These are phyloP conservation scores for Populus davidiana DNA, from an alignment of 345 rosid species.

Conservation along the genomic window DNA sequence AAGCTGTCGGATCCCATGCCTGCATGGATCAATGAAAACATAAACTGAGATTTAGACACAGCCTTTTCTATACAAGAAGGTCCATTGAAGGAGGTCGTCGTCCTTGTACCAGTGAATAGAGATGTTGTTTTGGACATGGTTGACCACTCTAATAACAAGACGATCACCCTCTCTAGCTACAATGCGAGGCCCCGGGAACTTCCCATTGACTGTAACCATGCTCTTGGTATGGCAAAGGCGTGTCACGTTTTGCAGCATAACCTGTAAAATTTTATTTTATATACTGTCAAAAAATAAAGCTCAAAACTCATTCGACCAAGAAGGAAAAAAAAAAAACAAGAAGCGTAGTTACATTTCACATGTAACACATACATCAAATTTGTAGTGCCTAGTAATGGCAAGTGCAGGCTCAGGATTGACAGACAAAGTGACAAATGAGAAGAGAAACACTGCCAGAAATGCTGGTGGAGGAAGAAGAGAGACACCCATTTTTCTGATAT, in stretches of 20 bases:
- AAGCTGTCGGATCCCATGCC: constrained; percentile 22
- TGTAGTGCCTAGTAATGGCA: constrained; percentile 19
- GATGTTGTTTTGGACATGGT: constrained; percentile 22
- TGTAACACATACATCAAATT: constrained; percentile 14
- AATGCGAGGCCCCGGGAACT: constrained; percentile 25
- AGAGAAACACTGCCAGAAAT: constrained; percentile 6
- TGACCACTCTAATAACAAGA: constrained; percentile 20
- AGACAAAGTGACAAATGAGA: constrained; percentile 4
- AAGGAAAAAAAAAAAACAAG: neutral
- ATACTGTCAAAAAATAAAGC: neutral
- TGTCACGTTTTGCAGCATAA: constrained; percentile 9
- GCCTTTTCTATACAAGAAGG: neutral
- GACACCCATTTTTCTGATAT: constrained; percentile 17
- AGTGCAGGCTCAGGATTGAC: constrained; percentile 2
- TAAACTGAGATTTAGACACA: neutral
- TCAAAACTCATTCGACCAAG: neutral
- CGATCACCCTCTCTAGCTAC: constrained; percentile 21
- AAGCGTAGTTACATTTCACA: neutral
- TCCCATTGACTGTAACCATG: constrained; percentile 14
- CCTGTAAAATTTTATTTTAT: neutral
- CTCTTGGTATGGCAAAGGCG: constrained; percentile 23
- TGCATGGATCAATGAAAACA: neutral
- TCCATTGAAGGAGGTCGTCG: neutral
- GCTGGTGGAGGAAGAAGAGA: constrained; percentile 27
- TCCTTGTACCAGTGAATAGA: constrained; percentile 19